These are phyloP conservation scores for Helenozyma baotianmanensis DNA, from an alignment of 805 yeast species.

Conservation along the genomic window DNA sequence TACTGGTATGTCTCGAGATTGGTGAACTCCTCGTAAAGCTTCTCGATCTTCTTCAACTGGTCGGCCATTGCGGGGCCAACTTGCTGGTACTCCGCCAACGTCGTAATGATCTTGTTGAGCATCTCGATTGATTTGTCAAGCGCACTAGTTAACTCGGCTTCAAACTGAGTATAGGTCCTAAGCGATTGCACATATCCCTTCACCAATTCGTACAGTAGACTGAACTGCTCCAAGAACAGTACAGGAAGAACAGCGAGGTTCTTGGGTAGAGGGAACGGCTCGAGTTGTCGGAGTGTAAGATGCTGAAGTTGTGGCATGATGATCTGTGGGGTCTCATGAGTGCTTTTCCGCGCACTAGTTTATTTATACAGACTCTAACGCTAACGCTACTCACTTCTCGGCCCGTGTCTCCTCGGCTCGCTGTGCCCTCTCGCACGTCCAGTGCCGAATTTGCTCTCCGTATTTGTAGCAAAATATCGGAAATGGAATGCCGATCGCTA, in stretches of 20 bases:
- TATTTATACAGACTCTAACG: too few species aligned
- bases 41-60: conserved; percentile 21
- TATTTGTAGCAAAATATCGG: conserved; percentile 32
- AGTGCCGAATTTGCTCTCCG: conserved; percentile 32
- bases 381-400: too few species aligned
- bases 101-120: conserved; percentile 19
- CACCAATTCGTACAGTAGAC: conserved; percentile 24
- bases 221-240: conserved; percentile 21
- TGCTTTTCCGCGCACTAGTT: too few species aligned
- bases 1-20: conserved; percentile 35
- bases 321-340: too few species aligned
- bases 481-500: conserved; percentile 34
- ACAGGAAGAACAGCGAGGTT: conserved; percentile 27
- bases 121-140: conserved; percentile 13
- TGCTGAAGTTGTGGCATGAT: background rate
- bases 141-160: conserved; percentile 17
- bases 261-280: conserved; percentile 26
- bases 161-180: conserved; percentile 17
- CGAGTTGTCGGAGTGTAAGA: conserved; percentile 6
- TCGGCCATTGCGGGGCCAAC: conserved; percentile 18
- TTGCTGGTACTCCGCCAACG: conserved; percentile 16
- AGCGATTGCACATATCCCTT: conserved; percentile 23
- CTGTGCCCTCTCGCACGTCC: too few species aligned
- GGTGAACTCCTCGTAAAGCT: conserved; percentile 28
- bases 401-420: too few species aligned